Evolutionary conservation across 805 yeast genomes (phyloP), one percentile per base, ranked within the genome.

Genomic region (Starmerella floris): DNA sequence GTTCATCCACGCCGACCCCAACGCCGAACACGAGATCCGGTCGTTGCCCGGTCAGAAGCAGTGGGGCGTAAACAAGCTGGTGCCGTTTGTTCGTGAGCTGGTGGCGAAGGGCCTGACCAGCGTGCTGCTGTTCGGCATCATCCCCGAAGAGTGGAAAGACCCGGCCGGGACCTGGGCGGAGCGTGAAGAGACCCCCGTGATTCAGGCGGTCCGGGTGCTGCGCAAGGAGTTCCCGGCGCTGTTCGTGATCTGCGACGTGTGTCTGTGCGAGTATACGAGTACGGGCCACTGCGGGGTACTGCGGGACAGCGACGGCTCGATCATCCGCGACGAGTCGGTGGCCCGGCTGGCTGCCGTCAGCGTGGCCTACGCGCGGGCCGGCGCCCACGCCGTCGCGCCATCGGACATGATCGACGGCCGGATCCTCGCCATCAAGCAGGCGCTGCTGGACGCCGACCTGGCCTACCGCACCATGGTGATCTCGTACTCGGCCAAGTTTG

Each of bases 261-360:
- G 98, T 62, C 66, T 91, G 41, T 91, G 98, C 67, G 98, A 91
- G 63, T 91, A 84, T 62, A 91, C 98, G 8, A 72, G 79, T 43
- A 97, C 91, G 56, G 98, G 98, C n/a, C 98, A 91, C 61, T 91
- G 98, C 65, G 98, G 98, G 32, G 70, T 85, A 15, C 68, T 91
- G 41, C 70, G 78, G 48, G 93, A 82, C 43, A n/a, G 17, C 17
- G 96, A 85, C 58, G 96, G 97, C 6, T 58, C 82, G 9, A 73
- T 91, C 55, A 79, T 81, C 58, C 72, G 94, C 42, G 81, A 76
- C 42, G 59, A 63, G 41, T 74, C 88, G 13, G 94, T 82, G 10
- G 69, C 76, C 51, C 73, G 98, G 60, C 71, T 91, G 37, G 96
- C 94, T 2, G 87, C 88, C 3, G 95, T 91, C 20, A 95, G 97